phyloP scores from a whole-genome alignment of 2,329 filamentous ascomycete species.

The Cordyceps fumosorosea region DNA sequence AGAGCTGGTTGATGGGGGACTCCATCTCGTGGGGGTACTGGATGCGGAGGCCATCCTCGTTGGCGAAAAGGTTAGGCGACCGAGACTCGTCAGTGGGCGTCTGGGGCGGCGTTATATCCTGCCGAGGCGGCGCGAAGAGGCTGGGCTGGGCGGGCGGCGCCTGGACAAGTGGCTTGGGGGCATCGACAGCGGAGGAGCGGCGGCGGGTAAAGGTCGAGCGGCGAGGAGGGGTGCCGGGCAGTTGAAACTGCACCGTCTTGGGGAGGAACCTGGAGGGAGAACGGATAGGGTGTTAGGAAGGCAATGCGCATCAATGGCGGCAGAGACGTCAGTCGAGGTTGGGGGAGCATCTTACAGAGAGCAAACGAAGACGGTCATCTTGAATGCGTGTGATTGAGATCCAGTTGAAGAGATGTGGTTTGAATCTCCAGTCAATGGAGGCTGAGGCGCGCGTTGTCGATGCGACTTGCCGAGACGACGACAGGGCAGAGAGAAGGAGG shows the following conservation, averaged over 20 bases:
- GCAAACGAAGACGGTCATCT: constrained; percentile 36
- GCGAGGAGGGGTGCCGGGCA: constrained; percentile 47
- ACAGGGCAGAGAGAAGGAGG: not conserved
- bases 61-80: constrained; percentile 44
- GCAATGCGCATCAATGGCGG: not conserved
- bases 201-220: constrained; percentile 26
- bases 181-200: constrained; percentile 23
- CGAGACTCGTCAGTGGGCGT: constrained; percentile 45
- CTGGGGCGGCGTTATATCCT: constrained; percentile 46
- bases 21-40: constrained; percentile 48
- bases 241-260: constrained; percentile 83
- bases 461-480: not conserved
- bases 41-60: constrained; percentile 51
- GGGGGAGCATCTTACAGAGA: constrained; percentile 28
- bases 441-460: not conserved
- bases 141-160: constrained; percentile 39
- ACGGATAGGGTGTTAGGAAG: not conserved
- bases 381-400: constrained; percentile 15
- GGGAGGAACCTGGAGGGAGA: constrained; percentile 69
- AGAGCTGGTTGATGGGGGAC: constrained; percentile 66
- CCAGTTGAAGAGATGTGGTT: not conserved
- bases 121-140: constrained; percentile 41
- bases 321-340: not conserved
- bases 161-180: constrained; percentile 18
- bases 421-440: not conserved